phyloP scores from a whole-genome alignment of 768 basidiomycete species.

The Panellus pusillus region DNA sequence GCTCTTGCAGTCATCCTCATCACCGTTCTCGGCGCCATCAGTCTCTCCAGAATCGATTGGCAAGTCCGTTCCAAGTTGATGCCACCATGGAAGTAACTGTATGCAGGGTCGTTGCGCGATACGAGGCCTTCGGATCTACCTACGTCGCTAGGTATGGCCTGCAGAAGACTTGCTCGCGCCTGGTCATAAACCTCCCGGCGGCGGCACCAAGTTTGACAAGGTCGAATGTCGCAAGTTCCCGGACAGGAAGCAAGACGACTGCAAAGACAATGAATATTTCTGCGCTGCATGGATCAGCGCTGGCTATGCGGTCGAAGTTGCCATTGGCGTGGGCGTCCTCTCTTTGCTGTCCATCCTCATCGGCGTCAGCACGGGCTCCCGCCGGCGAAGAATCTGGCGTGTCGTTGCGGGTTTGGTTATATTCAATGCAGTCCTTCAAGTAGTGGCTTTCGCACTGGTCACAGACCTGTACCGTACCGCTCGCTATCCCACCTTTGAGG shows the following conservation, averaged over 20 bases:
- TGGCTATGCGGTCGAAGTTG: conserved; percentile 62
- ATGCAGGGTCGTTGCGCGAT: conserved; percentile 44
- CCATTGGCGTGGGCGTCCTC: conserved; percentile 60
- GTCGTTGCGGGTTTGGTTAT: conserved; percentile 65
- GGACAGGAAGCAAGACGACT: conserved; percentile 44
- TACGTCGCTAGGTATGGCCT: conserved; percentile 62
- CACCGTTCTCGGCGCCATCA: conserved; percentile 53
- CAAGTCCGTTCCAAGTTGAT: conserved; percentile 28
- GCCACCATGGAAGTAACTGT: too few species aligned
- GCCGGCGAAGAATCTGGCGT: conserved; percentile 75
- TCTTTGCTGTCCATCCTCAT: conserved; percentile 60
- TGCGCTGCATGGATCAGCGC: conserved; percentile 72
- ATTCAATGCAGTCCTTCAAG: conserved; percentile 65
- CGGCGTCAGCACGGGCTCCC: conserved; percentile 71
- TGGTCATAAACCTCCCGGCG: conserved; percentile 46
- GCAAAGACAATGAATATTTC: conserved; percentile 55
- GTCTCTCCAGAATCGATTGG: conserved; percentile 64
- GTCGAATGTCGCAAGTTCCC: conserved; percentile 71
- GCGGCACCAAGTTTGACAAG: conserved; percentile 49
- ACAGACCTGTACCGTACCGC: conserved; percentile 56
- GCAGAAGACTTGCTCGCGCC: conserved; percentile 53
- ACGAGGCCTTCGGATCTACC: conserved; percentile 41
- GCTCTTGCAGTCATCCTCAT: conserved; percentile 48
- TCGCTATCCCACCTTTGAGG: conserved; percentile 49
- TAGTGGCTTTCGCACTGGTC: conserved; percentile 62